These are phyloP conservation scores for Zoysia matrella DNA, from an alignment of 202 grass and related monocot genomes.

Conservation along the genomic window DNA sequence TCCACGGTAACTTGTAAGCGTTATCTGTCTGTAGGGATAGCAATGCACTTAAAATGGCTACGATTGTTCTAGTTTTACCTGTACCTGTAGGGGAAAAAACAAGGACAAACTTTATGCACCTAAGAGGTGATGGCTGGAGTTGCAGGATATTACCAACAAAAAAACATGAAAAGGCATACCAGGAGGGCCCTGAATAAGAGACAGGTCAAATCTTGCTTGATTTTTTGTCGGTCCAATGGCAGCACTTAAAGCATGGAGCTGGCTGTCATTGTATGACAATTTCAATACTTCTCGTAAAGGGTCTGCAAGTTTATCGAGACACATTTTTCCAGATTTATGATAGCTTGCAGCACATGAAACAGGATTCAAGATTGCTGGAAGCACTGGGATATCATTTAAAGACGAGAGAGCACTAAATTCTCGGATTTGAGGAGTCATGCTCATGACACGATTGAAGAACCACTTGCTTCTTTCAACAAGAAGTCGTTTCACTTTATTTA, in stretches of 20 bases:
- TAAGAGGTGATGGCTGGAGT: constrained; percentile 2
- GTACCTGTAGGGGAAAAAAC: constrained; percentile 58
- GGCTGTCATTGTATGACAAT: constrained; percentile 83
- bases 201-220: constrained; percentile 67
- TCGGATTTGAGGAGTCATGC: constrained; percentile 85
- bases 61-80: constrained; percentile 77
- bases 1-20: constrained; percentile 52
- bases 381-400: constrained; percentile 84
- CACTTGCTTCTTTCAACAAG: constrained; percentile 93
- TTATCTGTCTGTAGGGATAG: constrained; percentile 58
- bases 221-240: constrained; percentile 53
- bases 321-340: constrained; percentile 57
- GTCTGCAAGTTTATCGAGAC: constrained; percentile 63
- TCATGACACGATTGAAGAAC: constrained; percentile 84
- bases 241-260: constrained; percentile 77
- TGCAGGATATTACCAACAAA: constrained; percentile 18
- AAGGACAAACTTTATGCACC: constrained; percentile 19
- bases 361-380: constrained; percentile 88
- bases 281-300: constrained; percentile 70
- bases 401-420: constrained; percentile 95
- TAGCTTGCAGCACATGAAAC: constrained; percentile 45
- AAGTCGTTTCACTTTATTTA: constrained; percentile 84
- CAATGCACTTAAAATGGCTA: constrained; percentile 72
- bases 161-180: constrained; percentile 55
- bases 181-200: constrained; percentile 98